Evolutionary conservation across 2,329 filamentous ascomycete species (phyloP).

Genomic region (Blastomyces gilchristii): DNA sequence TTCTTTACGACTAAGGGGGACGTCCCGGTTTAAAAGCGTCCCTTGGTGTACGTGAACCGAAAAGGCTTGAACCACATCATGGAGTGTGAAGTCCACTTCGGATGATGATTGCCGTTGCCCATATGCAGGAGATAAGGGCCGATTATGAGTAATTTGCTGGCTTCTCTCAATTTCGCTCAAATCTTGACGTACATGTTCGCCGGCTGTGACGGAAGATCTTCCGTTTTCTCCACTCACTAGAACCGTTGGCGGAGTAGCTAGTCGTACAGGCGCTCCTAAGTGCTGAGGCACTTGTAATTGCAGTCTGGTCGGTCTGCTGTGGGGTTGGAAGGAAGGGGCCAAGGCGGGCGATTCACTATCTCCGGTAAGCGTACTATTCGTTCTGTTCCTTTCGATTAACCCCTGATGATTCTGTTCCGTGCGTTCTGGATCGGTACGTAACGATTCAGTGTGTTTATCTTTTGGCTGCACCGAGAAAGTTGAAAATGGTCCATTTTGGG

Average conservation of each 20-base stretch:
- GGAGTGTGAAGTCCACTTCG: conserved; percentile 18
- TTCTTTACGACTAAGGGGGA: conserved; percentile 24
- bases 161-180: neutral
- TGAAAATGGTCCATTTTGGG: conserved; percentile 56
- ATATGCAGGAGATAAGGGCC: too few species aligned
- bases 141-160: neutral
- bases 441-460: neutral
- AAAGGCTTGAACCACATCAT: conserved; percentile 26
- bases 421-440: neutral
- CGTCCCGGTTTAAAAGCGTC: conserved; percentile 22
- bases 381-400: neutral
- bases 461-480: conserved; percentile 56
- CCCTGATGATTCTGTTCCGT: neutral
- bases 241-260: conserved; percentile 35
- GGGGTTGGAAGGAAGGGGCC: conserved; percentile 15
- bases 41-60: conserved; percentile 25
- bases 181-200: neutral
- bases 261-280: conserved; percentile 31
- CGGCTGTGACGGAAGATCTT: conserved; percentile 8
- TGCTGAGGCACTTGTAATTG: conserved; percentile 36
- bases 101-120: neutral
- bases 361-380: neutral
- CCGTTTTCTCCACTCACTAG: conserved; percentile 31
- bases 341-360: neutral
- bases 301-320: conserved; percentile 29